Base-by-base conservation (phyloP, 2,329 filamentous ascomycete species). In the Penicillium sp. region DNA sequence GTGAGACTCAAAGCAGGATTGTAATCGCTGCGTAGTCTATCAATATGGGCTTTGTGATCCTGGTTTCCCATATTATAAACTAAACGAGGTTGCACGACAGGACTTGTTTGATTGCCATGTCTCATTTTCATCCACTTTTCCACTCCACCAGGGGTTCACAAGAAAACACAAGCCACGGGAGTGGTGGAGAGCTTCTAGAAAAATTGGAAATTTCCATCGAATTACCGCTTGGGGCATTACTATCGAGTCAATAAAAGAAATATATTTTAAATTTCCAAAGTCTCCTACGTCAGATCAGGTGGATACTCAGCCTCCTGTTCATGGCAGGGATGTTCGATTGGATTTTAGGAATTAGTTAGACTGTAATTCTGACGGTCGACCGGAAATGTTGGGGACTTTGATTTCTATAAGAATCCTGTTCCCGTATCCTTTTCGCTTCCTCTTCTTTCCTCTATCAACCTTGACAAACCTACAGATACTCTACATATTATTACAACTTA, bases 281-380 rank as follows among this genome's bases (percentile, higher is more conserved):
- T 56, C 57, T 55, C 52, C 56, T 61, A 61, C 59, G 59, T 61
- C 59, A 61, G 59, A 60, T 61, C 50, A 59, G 43, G 59, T 61
- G 59, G 59, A 55, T 53, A 39, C 59, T 61, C 57, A 61, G 59
- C 59, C 59, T 61, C 58, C 59, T 61, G 58, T 61, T 61, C 59
- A 60, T 54, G 56, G 59, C 57, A 61, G 56, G 59, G 59, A 61
- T 61, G 52, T 42, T 56, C 53, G 52, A 57, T 58, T 39, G 46
- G 46, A 42, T 29, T 42, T 47, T 43, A 36, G 43, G 31, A 51
- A 55, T 55, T 52, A 55, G 39, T 43, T 52, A 55, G 39, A 41
- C 52, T 45, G 52, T 54, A 51, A 51, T 57, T 53, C 47, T 27
- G 38, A 43, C 35, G 41, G 46, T 48, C 43, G 35, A 42, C 41